These are phyloP conservation scores for Trametes maxima DNA, from an alignment of 768 basidiomycete species.

Conservation along the genomic window DNA sequence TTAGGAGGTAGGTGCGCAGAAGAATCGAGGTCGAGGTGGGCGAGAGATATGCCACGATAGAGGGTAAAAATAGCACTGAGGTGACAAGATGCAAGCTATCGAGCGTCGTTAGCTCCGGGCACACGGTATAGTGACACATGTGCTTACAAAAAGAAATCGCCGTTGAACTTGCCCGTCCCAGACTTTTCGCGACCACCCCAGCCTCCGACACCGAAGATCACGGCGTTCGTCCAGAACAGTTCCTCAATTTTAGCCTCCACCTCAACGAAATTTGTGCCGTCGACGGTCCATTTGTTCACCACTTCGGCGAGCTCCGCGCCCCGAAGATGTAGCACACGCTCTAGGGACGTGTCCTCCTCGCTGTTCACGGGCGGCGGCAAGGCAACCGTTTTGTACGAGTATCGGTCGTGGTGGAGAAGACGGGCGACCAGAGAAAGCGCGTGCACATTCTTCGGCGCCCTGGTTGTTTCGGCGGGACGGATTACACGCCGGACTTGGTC, in stretches of 20 bases:
- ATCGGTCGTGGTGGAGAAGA: conserved; percentile 20
- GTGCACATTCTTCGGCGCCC: conserved; percentile 3
- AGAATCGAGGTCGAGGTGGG: conserved; percentile 51
- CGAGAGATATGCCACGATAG: conserved; percentile 41
- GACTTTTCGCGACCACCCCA: conserved; percentile 45
- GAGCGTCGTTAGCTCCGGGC: neutral
- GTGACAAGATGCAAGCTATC: conserved; percentile 65
- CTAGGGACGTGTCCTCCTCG: conserved; percentile 18
- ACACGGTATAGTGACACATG: neutral
- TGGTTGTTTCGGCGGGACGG: neutral
- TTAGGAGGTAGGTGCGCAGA: conserved; percentile 58
- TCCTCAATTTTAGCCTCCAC: conserved; percentile 63
- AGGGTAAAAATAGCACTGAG: conserved; percentile 62
- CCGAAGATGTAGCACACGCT: conserved; percentile 11
- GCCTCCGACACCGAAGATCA: conserved; percentile 58
- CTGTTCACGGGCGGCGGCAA: conserved; percentile 12
- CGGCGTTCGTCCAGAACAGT: conserved; percentile 52
- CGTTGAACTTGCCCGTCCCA: conserved; percentile 40
- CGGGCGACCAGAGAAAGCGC: conserved; percentile 21
- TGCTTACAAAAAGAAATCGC: conserved; percentile 62
- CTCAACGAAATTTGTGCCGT: conserved; percentile 30
- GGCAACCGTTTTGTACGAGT: conserved; percentile 14
- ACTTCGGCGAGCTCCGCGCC: conserved; percentile 15
- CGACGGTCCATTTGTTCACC: conserved; percentile 22
- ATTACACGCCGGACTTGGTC: neutral